Conservation (phyloP, 768 basidiomycete genomes). For the Zangia roseola region DNA sequence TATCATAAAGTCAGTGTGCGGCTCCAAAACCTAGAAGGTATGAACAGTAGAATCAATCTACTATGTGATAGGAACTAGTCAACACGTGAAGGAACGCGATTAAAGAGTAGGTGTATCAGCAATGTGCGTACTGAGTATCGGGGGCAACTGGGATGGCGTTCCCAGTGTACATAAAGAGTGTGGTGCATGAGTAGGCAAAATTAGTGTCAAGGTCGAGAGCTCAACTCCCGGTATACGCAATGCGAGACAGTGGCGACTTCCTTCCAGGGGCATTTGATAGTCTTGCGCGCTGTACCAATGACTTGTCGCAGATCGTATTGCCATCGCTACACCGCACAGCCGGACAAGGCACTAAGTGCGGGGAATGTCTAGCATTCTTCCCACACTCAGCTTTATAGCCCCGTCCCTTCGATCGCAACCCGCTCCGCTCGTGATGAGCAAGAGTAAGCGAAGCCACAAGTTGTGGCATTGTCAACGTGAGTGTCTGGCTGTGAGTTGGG, state of each 20-base stretch:
- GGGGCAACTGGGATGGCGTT: background rate
- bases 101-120: conserved; percentile 2
- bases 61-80: conserved; percentile 7
- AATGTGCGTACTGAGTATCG: background rate
- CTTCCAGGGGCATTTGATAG: conserved; percentile 14
- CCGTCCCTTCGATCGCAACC: conserved; percentile 21
- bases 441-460: conserved; percentile 32
- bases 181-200: background rate
- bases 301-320: conserved; percentile 1
- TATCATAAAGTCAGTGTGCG: conserved; percentile 18
- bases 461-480: conserved; percentile 30
- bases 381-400: conserved; percentile 1
- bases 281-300: conserved; percentile 5
- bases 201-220: conserved; percentile 1
- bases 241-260: conserved; percentile 27
- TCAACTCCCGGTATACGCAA: conserved; percentile 22
- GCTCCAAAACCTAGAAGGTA: conserved; percentile 3
- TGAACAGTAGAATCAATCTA: conserved; percentile 31
- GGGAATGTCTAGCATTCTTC: conserved; percentile 13
- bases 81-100: conserved; percentile 10
- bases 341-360: conserved; percentile 3
- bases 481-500: conserved; percentile 5
- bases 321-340: background rate
- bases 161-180: background rate
- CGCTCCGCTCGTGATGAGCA: conserved; percentile 23